These are phyloP conservation scores for Magnolia changhungtana DNA, from an alignment of 164 flowering plant genomes.

Conservation along the genomic window DNA sequence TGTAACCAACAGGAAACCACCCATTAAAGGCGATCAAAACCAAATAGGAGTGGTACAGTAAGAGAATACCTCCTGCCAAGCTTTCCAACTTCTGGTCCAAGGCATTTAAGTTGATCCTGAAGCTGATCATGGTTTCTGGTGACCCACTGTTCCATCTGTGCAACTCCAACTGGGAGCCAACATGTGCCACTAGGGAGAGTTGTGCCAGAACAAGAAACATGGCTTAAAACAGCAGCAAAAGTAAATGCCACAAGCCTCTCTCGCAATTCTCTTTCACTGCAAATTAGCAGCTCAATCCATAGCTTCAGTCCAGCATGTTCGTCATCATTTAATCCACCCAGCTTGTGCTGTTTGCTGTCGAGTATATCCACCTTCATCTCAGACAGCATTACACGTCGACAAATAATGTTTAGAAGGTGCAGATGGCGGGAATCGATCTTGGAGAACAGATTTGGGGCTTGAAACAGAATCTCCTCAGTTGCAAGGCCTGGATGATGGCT, in stretches of 20 bases:
- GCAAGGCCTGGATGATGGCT: conserved; percentile 20
- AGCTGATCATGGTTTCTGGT: conserved; percentile 27
- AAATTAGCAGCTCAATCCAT: conserved; percentile 52
- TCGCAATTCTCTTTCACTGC: conserved; percentile 66
- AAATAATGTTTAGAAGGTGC: conserved; percentile 70
- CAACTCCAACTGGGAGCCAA: conserved; percentile 68
- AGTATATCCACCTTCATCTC: conserved; percentile 37
- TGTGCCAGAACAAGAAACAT: conserved; percentile 22
- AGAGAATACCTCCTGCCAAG: conserved; percentile 40
- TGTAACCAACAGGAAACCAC: neutral
- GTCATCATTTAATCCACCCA: conserved; percentile 17
- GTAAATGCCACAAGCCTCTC: conserved; percentile 64
- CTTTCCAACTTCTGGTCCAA: conserved; percentile 40
- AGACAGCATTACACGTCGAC: conserved; percentile 56
- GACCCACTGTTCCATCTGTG: conserved; percentile 79
- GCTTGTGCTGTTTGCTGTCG: conserved; percentile 17
- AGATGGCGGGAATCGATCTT: conserved; percentile 48
- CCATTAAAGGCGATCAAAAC: neutral
- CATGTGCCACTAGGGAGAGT: conserved; percentile 5
- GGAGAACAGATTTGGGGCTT: conserved; percentile 25
- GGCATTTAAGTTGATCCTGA: conserved; percentile 35
- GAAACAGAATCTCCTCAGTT: conserved; percentile 27
- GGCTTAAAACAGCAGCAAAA: conserved; percentile 37
- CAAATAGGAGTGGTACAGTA: neutral
- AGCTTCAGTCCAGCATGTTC: conserved; percentile 30